These are phyloP conservation scores for Arthrobotrys megalospora DNA, from an alignment of 2,329 filamentous ascomycete species.

Conservation along the genomic window DNA sequence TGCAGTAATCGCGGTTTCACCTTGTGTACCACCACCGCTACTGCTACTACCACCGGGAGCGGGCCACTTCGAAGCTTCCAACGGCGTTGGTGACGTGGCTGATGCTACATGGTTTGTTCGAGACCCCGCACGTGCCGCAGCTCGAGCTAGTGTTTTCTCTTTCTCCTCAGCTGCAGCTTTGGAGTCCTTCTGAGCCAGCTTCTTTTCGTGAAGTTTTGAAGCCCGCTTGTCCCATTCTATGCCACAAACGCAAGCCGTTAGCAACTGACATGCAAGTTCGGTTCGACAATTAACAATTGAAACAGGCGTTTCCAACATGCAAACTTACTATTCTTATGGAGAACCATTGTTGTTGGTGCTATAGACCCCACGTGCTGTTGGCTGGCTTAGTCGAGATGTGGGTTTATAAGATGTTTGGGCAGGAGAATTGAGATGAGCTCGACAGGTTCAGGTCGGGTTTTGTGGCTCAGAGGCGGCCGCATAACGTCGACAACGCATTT, in stretches of 20 bases:
- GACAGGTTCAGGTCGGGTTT: slow-evolving; percentile 10
- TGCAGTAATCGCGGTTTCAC: slow-evolving; percentile 53
- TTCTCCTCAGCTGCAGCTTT: slow-evolving; percentile 61
- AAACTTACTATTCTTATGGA: slow-evolving; percentile 64
- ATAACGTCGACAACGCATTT: slow-evolving; percentile 53
- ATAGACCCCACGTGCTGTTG: slow-evolving; percentile 5
- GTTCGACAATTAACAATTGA: slow-evolving; percentile 1
- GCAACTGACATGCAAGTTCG: neutral
- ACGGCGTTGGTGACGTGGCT: slow-evolving; percentile 57
- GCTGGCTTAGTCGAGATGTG: slow-evolving; percentile 18
- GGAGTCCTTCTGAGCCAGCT: slow-evolving; percentile 61
- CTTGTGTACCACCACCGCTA: slow-evolving; percentile 30
- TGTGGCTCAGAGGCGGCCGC: slow-evolving; percentile 28
- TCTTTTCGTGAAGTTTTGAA: slow-evolving; percentile 64
- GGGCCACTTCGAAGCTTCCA: slow-evolving; percentile 52
- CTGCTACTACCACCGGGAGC: slow-evolving; percentile 32
- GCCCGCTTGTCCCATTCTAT: slow-evolving; percentile 65
- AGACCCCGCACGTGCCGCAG: slow-evolving; percentile 45
- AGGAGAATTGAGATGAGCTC: slow-evolving; percentile 47
- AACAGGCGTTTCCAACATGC: neutral
- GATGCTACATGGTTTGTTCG: slow-evolving; percentile 52
- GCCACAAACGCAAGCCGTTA: slow-evolving; percentile 30
- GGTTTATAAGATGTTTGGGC: slow-evolving; percentile 39
- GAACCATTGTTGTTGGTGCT: slow-evolving; percentile 62
- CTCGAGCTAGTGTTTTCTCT: slow-evolving; percentile 62